Base-by-base conservation (phyloP, 2,329 filamentous ascomycete species). In the Aspergillus fumigatus region DNA sequence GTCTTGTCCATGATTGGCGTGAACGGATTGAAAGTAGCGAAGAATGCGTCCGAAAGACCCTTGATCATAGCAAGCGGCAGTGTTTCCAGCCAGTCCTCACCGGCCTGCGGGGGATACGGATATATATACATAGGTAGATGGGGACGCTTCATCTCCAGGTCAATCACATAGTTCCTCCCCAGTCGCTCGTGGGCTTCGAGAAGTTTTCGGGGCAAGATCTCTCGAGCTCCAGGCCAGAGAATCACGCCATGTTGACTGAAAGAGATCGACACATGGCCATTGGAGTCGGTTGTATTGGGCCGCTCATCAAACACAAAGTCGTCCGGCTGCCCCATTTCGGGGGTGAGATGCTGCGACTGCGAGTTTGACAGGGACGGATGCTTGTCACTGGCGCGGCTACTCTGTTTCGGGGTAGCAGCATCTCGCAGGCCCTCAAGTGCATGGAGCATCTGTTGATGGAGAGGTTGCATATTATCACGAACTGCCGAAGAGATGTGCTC, bases 21-120 rank as follows among this genome's bases (percentile, higher is more conserved):
- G 27, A 75, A 80, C 0, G 79, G 79, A 61, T 82, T 80, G 60
- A 82, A 82, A 0, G 80, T 79, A n/a, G 77, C 72, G 63, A 83
- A 83, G 58, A 81, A 83, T 0, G 78, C 78, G 67, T 82, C 78
- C 8, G 78, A 76, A n/a, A 83, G 71, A 0, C 79, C 79, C 58
- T 79, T 80, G 53, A 82, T 73, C 43, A 79, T 74, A 0, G 78
- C 74, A 32, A 82, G 65, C 8, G 78, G 77, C 3, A 83, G 70
- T 3, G 69, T 68, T 48, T 79, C 75, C 35, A 82, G 64, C 80
- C 79, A 82, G 38, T 66, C 66, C 7, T 72, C 67, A 3, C 69
- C 71, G 4, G 65, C 67, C 14, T 72, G 70, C 8, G 71, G 60
- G 11, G 71, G 67, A 23, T 72, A 75, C 3, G 70, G 68, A 63